Percentiles rank a stretch among this genome's conserved stretches.
These are phyloP conservation scores for Backusella mclennaniae DNA, from an alignment of 192 early-diverging fungal species.

Conservation along the genomic window DNA sequence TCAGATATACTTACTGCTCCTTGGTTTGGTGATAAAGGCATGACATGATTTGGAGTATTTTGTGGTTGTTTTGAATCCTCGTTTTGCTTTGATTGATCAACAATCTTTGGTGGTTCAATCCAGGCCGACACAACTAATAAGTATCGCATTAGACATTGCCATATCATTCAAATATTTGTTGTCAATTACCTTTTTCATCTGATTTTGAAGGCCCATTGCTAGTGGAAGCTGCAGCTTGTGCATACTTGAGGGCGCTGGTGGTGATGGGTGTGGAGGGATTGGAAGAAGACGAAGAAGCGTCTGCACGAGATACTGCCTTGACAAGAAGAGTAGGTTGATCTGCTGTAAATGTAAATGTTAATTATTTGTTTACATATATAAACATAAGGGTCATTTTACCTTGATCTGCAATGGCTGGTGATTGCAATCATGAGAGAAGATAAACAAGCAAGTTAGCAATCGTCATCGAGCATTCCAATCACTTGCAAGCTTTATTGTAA, in stretches of 20 bases:
- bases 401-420: neutral
- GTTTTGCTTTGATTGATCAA: conserved; percentile 12
- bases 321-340: neutral
- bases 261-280: neutral
- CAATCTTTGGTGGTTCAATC: conserved; percentile 36
- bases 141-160: neutral
- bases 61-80: neutral
- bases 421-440: neutral
- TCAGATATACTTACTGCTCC: neutral
- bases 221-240: conserved; percentile 27
- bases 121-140: conserved; percentile 14
- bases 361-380: neutral
- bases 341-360: neutral
- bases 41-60: neutral
- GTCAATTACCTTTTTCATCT: neutral
- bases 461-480: neutral
- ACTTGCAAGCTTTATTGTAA: too few species aligned
- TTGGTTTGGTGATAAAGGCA: neutral
- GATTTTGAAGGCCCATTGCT: neutral
- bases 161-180: neutral
- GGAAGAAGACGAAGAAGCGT: neutral
- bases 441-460: neutral
- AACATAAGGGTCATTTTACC: neutral
- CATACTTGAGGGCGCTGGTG: conserved; percentile 17
- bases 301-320: neutral